These are phyloP conservation scores for Crucihimalaya himalaica DNA, from an alignment of 345 rosid genomes.

Conservation along the genomic window DNA sequence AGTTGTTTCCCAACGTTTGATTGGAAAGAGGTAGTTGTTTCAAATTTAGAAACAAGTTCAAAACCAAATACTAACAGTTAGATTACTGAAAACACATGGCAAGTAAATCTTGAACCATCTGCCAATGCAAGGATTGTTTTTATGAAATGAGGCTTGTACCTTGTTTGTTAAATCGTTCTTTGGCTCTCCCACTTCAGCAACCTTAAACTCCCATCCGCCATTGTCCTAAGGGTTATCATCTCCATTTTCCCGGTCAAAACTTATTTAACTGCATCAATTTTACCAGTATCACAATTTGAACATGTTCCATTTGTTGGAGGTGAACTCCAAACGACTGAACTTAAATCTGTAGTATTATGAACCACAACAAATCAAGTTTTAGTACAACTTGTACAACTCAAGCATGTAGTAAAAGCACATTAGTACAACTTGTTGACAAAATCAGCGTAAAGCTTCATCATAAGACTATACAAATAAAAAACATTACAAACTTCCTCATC, in stretches of 20 bases:
- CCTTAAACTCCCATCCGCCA: conserved; percentile 51
- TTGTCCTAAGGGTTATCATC: conserved; percentile 34
- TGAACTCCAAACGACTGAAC: conserved; percentile 23
- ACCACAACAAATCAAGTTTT: conserved; percentile 10
- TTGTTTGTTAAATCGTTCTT: conserved; percentile 13
- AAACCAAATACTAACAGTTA: conserved; percentile 43
- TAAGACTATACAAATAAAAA: not conserved
- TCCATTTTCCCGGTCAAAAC: not conserved
- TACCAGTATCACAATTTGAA: conserved; percentile 9
- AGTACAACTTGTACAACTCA: no score
- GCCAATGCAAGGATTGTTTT: conserved; percentile 27
- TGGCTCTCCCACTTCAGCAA: conserved; percentile 31
- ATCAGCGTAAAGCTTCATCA: not conserved
- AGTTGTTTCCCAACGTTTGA: conserved; percentile 34
- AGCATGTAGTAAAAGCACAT: no score
- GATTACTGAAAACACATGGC: conserved; percentile 35
- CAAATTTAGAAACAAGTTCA: conserved; percentile 25
- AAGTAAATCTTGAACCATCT: conserved; percentile 29
- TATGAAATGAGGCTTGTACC: conserved; percentile 25
- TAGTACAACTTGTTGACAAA: not conserved
- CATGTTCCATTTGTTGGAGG: conserved; percentile 26
- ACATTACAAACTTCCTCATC: not conserved
- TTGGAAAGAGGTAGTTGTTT: conserved; percentile 10
- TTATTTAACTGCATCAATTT: not conserved
- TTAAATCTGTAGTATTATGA: not conserved